Percentiles rank a stretch among this genome's conserved stretches.
These are phyloP conservation scores for Hygrophorus russula DNA, from an alignment of 768 basidiomycete species.

Conservation along the genomic window DNA sequence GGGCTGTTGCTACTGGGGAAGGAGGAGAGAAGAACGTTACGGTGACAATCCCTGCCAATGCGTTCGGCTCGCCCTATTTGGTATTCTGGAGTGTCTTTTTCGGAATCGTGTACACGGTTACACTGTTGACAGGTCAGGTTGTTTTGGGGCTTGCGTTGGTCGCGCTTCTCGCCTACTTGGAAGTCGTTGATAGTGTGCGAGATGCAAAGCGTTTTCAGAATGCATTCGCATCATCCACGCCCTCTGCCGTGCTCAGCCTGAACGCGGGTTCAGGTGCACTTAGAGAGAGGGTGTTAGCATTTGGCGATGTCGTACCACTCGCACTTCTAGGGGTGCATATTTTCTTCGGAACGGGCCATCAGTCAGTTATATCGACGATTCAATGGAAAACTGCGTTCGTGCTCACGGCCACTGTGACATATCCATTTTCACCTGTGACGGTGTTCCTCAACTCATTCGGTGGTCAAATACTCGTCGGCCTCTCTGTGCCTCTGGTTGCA, in stretches of 20 bases:
- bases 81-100: conserved; percentile 69
- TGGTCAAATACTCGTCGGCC: conserved; percentile 49
- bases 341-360: conserved; percentile 90
- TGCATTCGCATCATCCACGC: conserved; percentile 31
- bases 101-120: conserved; percentile 48
- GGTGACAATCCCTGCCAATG: conserved; percentile 81
- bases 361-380: conserved; percentile 76
- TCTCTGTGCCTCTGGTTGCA: conserved; percentile 61
- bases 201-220: conserved; percentile 50
- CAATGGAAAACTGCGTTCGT: conserved; percentile 96
- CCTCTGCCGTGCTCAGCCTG: conserved; percentile 31
- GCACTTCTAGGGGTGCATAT: conserved; percentile 65
- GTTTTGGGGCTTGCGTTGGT: conserved; percentile 52
- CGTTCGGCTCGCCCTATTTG: conserved; percentile 81
- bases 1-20: conserved; percentile 27
- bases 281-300: conserved; percentile 21
- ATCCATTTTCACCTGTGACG: conserved; percentile 65
- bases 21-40: conserved; percentile 29
- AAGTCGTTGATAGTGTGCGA: conserved; percentile 71
- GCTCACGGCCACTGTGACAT: conserved; percentile 54
- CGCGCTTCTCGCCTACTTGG: conserved; percentile 66
- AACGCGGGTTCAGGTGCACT: conserved; percentile 16
- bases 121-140: conserved; percentile 78
- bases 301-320: conserved; percentile 62
- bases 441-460: conserved; percentile 74